Conservation (phyloP, 2,329 filamentous ascomycete genomes). For the Furcasterigmium sp. region DNA sequence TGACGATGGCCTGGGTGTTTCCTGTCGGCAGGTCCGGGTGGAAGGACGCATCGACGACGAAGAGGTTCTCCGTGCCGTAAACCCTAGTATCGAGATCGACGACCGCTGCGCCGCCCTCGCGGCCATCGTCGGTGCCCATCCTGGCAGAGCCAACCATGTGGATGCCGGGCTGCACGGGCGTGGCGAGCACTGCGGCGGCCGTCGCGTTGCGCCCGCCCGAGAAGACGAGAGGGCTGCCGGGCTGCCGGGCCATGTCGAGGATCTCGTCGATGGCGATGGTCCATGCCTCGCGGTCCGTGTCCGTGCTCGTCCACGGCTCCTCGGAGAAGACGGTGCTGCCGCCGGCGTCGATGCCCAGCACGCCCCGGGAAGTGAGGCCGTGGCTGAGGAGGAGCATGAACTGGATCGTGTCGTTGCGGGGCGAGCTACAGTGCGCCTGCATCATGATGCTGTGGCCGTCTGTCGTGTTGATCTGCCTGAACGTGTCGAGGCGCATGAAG, state of each 20-base stretch:
- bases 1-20: conserved; percentile 13
- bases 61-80: conserved; percentile 56
- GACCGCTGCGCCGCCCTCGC: conserved; percentile 40
- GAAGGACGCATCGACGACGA: conserved; percentile 57
- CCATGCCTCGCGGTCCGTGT: conserved; percentile 14
- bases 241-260: conserved; percentile 4
- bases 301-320: conserved; percentile 15
- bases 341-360: conserved; percentile 14
- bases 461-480: conserved; percentile 14
- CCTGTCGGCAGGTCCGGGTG: conserved; percentile 40
- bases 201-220: conserved; percentile 8
- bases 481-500: conserved; percentile 16
- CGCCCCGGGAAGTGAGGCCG: conserved; percentile 16
- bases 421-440: conserved; percentile 15
- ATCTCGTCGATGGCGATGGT: conserved; percentile 8
- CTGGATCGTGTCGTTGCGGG: conserved; percentile 12
- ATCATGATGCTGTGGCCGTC: conserved; percentile 17
- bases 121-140: conserved; percentile 43
- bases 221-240: conserved; percentile 5
- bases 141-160: conserved; percentile 12
- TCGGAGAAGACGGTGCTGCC: conserved; percentile 16
- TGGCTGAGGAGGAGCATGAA: conserved; percentile 17
- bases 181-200: conserved; percentile 6
- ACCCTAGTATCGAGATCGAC: conserved; percentile 53
- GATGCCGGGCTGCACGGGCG: conserved; percentile 9